These are phyloP conservation scores for Nannochloropsis salina DNA, from an alignment of 108 stramenopile genomes.

Conservation along the genomic window DNA sequence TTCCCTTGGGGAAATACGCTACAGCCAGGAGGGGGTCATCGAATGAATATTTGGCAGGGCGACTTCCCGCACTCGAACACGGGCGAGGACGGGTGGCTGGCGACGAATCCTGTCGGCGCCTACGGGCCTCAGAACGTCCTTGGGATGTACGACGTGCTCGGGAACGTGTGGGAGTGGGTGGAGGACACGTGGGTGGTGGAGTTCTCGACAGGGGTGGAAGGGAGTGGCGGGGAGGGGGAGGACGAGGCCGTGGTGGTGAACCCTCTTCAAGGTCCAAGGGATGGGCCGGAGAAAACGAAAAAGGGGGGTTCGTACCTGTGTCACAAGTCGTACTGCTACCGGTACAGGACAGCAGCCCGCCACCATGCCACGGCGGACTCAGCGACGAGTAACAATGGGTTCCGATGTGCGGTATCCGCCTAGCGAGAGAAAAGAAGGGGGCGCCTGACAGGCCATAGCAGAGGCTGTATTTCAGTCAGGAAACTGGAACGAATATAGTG, in stretches of 20 bases:
- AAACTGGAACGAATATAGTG: too few relatives aligned
- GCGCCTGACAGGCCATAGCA: neutral
- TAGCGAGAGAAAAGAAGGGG: neutral
- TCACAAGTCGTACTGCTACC: conserved; percentile 56
- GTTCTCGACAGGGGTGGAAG: conserved; percentile 22
- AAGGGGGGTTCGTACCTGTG: conserved; percentile 61
- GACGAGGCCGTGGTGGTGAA: conserved; percentile 20
- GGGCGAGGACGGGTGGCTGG: conserved; percentile 50
- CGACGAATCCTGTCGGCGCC: conserved; percentile 50
- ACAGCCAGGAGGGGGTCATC: conserved; percentile 35
- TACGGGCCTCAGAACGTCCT: conserved; percentile 54
- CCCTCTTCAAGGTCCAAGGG: conserved; percentile 33
- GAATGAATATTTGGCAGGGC: conserved; percentile 58
- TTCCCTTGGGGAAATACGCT: conserved; percentile 59
- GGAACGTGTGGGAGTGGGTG: conserved; percentile 62
- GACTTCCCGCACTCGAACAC: conserved; percentile 49
- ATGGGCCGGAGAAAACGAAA: conserved; percentile 50
- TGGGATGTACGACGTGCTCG: conserved; percentile 53
- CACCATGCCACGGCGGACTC: conserved; percentile 50
- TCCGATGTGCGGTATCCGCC: conserved; percentile 47
- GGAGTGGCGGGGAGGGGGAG: conserved; percentile 15
- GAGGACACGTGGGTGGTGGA: conserved; percentile 41
- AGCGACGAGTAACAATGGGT: conserved; percentile 55
- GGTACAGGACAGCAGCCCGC: conserved; percentile 56
- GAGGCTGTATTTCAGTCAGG: too few relatives aligned